Conservation (phyloP, 2,329 filamentous ascomycete genomes). For the Neobulgaria alba region DNA sequence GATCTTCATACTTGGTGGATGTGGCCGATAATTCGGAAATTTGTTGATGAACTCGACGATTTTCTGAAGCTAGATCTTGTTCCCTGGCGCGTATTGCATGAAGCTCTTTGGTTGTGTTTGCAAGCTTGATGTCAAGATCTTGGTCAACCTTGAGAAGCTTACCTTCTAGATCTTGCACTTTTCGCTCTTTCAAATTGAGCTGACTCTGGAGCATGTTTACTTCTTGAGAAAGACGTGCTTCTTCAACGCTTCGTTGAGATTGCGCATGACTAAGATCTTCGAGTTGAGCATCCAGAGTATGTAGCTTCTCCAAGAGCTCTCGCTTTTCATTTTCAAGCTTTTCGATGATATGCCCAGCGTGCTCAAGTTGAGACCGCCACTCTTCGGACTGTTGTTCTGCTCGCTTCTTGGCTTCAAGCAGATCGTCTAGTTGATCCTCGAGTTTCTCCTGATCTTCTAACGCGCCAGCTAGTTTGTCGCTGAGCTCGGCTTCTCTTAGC, state of each 20-base stretch:
- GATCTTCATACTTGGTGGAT: slow-evolving; percentile 89
- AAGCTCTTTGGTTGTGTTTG: slow-evolving; percentile 69
- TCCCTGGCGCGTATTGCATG: slow-evolving; percentile 65
- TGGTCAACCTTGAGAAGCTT: slow-evolving; percentile 81
- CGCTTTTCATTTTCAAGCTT: slow-evolving; percentile 82
- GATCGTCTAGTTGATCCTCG: slow-evolving; percentile 84
- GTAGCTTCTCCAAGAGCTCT: slow-evolving; percentile 57
- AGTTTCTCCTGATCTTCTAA: slow-evolving; percentile 90
- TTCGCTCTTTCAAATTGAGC: slow-evolving; percentile 78
- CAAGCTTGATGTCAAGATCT: slow-evolving; percentile 79
- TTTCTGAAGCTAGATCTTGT: slow-evolving; percentile 69
- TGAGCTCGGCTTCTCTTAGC: slow-evolving; percentile 80
- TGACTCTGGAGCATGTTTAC: slow-evolving; percentile 90
- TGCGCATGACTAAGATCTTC: slow-evolving; percentile 61
- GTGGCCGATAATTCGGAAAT: slow-evolving; percentile 81
- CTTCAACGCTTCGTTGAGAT: slow-evolving; percentile 65
- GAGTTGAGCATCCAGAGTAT: slow-evolving; percentile 62
- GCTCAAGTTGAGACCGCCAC: slow-evolving; percentile 75
- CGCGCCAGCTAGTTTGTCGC: slow-evolving; percentile 85
- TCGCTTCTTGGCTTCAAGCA: slow-evolving; percentile 81
- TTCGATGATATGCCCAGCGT: slow-evolving; percentile 79
- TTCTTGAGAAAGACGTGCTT: slow-evolving; percentile 71
- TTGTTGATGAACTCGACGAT: slow-evolving; percentile 73
- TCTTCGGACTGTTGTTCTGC: slow-evolving; percentile 78
- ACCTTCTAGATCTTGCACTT: slow-evolving; percentile 76